Base-by-base conservation (phyloP, 345 rosid genomes). In the Acer saccharum region DNA sequence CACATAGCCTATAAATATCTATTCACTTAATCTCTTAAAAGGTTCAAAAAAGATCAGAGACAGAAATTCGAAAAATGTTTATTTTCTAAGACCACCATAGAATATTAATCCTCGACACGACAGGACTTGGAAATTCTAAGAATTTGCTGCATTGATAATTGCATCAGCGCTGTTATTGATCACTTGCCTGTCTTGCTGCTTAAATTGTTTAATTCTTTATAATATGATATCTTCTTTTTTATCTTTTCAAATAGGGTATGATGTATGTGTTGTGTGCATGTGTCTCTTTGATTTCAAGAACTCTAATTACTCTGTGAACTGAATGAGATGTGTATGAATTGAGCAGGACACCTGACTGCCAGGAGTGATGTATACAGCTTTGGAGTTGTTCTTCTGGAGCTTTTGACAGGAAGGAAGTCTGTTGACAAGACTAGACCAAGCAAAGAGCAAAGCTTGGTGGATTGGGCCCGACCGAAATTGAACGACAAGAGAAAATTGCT, bases 401-500 rank as follows among this genome's bases (percentile, higher is more conserved):
- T 94, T 78, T 77, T 96, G 81, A 94, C 95, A 0, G 95, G 99
- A 82, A 90, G 95, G 83, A 96, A 93, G 73, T 96, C 98, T 16
- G 94, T 96, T 66, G 98, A 96, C 88, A 96, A 91, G 91, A 91
- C 95, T 9, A 89, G 95, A 79, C 98, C 98, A 21, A 89, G 93
- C 89, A 96, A 83, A 89, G 97, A 96, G 83, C 99, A 96, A 86
- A 96, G 91, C 84, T 78, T 96, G 83, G 98, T 94, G 54, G 99
- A 94, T 79, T 96, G 99, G 99, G 98, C 98, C 23, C 90, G 98
- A 67, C 99, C 98, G 7, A 92, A 96, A 84, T 86, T 96, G 81
- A 95, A 93, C 23, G 99, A 95, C 83, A 93, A 95, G 88, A 87
- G 93, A 82, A 95, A 92, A 68, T 69, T 93, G 75, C 88, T 95